Evolutionary conservation across 768 basidiomycete genomes (phyloP).

Genomic region (Chalciporus piperatus): DNA sequence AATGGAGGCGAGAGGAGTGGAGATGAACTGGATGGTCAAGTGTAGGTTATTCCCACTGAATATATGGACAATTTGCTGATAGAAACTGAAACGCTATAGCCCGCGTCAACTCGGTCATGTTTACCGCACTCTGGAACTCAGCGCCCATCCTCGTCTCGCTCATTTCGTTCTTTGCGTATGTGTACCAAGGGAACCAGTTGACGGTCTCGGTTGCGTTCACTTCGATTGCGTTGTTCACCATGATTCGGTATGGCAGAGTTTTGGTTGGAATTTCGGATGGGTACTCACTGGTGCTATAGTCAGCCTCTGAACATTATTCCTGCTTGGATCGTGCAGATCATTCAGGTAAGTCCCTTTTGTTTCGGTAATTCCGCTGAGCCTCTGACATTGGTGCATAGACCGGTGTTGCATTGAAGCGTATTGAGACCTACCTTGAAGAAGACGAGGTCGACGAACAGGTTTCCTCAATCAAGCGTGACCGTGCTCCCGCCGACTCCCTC

Average conservation of each 20-base stretch:
- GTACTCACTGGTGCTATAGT: slow-evolving; percentile 29
- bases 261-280: not conserved
- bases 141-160: slow-evolving; percentile 82
- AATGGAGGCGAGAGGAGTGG: slow-evolving; percentile 53
- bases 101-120: slow-evolving; percentile 69
- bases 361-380: not conserved
- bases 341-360: slow-evolving; percentile 41
- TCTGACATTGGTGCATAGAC: slow-evolving; percentile 31
- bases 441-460: slow-evolving; percentile 63
- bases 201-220: slow-evolving; percentile 85
- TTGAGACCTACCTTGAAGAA: slow-evolving; percentile 57
- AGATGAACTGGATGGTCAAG: slow-evolving; percentile 79
- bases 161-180: slow-evolving; percentile 72
- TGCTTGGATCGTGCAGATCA: slow-evolving; percentile 71
- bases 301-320: slow-evolving; percentile 79
- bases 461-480: slow-evolving; percentile 47
- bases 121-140: slow-evolving; percentile 67
- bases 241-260: slow-evolving; percentile 57
- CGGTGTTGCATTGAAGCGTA: slow-evolving; percentile 56
- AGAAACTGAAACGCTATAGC: slow-evolving; percentile 35
- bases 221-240: slow-evolving; percentile 79
- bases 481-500: slow-evolving; percentile 23
- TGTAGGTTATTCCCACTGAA: slow-evolving; percentile 57
- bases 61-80: slow-evolving; percentile 64
- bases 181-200: slow-evolving; percentile 69